Base-by-base conservation (phyloP, 179 eudicot species). In the Silene coronaria region DNA sequence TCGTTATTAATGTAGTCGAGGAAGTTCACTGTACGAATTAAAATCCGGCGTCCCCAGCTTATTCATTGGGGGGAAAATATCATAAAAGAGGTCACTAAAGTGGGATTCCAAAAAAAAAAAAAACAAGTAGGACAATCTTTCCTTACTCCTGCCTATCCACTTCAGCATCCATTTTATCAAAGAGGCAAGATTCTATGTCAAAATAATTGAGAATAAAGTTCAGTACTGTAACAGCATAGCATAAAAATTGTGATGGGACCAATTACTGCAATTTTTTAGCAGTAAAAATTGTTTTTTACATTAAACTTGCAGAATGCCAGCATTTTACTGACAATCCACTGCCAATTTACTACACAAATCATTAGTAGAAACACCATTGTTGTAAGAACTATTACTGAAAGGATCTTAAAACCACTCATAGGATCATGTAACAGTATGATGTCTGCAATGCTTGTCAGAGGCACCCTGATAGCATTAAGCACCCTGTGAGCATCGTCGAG, bases 391-490 rank as follows among this genome's bases (percentile, higher is more conserved):
- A n/a, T n/a, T n/a, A n/a, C n/a, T n/a, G n/a, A n/a, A n/a, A n/a
- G 1, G 45, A 36, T 36, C 45, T 36, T 36, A 11, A 36, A 36
- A 36, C 45, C 6, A 7, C 6, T 36, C 45, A 36, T 88, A 3
- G 97, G 90, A 57, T 94, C 98, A 4, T 84, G 72, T 74, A 94
- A 80, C 76, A 94, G 72, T 70, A 88, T 81, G 58, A 94, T 96
- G 9, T 94, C 97, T 16, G 98, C 98, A 24, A 94, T 77, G 73
- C 96, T 91, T 17, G 98, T 91, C 34, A 91, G 74, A 3, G 98
- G 98, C 36, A 94, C 94, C 82, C 98, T 84, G 21, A 94, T 86
- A 4, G 98, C 88, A 69, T 94, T 91, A 5, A 91, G 90, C 1
- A 91, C 89, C 75, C 98, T 11, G 98, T 90, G 22, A 91, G 78